phyloP scores from a whole-genome alignment of 495 filamentous ascomycete species.

The Penicillium robsamsonii region DNA sequence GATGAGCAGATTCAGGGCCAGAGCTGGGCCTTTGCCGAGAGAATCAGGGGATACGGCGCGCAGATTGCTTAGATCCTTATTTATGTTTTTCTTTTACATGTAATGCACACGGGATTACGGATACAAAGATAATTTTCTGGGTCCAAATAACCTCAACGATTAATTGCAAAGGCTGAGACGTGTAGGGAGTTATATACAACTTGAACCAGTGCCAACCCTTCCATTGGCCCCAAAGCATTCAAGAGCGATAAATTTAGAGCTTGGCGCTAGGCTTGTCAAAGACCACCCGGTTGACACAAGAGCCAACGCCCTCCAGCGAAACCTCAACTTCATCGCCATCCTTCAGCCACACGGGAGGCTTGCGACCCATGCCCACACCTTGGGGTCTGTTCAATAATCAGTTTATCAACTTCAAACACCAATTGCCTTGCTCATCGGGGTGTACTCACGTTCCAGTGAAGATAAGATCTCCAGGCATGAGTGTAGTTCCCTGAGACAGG shows the following conservation, averaged over 20 bases:
- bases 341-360: constrained; percentile 72
- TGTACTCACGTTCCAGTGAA: constrained; percentile 77
- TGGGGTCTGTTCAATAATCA: constrained; percentile 53
- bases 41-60: constrained; percentile 74
- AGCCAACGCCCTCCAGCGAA: constrained; percentile 67
- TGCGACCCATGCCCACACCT: constrained; percentile 76
- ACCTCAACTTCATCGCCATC: constrained; percentile 80
- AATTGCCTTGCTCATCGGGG: not conserved
- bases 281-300: constrained; percentile 68
- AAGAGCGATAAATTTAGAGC: constrained; percentile 30
- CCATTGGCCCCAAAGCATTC: not conserved
- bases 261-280: constrained; percentile 58
- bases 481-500: constrained; percentile 72
- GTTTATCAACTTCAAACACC: not conserved
- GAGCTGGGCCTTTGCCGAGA: constrained; percentile 96
- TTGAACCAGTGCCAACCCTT: not conserved
- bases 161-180: constrained; percentile 1
- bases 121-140: not conserved
- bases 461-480: constrained; percentile 77
- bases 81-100: constrained; percentile 14
- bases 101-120: constrained; percentile 11
- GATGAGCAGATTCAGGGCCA: constrained; percentile 74
- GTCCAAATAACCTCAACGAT: not conserved
- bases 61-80: constrained; percentile 51
- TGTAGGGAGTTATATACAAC: constrained; percentile 1